These are phyloP conservation scores for Tolypocladium inflatum DNA, from an alignment of 2,329 filamentous ascomycete species.

Conservation along the genomic window DNA sequence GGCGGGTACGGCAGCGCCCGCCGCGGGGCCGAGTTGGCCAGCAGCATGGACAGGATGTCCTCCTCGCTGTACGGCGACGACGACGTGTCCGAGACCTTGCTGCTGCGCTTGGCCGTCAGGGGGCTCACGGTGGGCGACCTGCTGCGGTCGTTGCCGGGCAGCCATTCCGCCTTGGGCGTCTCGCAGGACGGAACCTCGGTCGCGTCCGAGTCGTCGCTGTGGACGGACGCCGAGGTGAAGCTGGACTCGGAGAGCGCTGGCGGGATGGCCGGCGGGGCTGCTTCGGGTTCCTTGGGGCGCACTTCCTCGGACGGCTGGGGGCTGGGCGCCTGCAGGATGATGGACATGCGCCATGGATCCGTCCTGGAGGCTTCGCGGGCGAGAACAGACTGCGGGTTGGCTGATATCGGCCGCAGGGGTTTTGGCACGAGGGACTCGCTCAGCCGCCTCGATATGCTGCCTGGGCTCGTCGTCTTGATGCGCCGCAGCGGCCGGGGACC, in stretches of 20 bases:
- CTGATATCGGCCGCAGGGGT: conserved; percentile 11
- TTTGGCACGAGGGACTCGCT: neutral
- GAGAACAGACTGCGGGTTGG: conserved; percentile 10
- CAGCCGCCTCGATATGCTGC: conserved; percentile 2
- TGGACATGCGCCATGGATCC: neutral
- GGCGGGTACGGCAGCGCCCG: conserved; percentile 21
- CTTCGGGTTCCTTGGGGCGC: conserved; percentile 6
- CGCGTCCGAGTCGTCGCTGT: conserved; percentile 10
- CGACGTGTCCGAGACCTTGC: conserved; percentile 7
- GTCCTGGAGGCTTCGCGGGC: neutral
- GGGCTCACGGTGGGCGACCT: conserved; percentile 6
- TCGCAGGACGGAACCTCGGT: conserved; percentile 8
- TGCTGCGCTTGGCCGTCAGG: neutral
- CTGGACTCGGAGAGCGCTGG: conserved; percentile 11
- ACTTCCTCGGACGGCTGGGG: conserved; percentile 6
- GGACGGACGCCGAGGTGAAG: conserved; percentile 16
- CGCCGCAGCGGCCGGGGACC: conserved; percentile 9
- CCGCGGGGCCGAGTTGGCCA: conserved; percentile 10
- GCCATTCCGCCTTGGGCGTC: conserved; percentile 5
- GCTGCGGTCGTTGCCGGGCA: neutral
- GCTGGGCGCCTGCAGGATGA: conserved; percentile 4
- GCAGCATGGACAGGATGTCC: conserved; percentile 21
- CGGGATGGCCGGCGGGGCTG: neutral
- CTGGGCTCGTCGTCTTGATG: conserved; percentile 12
- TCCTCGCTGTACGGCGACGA: conserved; percentile 23